A percentile compares a stretch with the other conserved stretches of the same genome.
phyloP scores from a whole-genome alignment of 768 basidiomycete species.

The Auricularia auricula-judae region DNA sequence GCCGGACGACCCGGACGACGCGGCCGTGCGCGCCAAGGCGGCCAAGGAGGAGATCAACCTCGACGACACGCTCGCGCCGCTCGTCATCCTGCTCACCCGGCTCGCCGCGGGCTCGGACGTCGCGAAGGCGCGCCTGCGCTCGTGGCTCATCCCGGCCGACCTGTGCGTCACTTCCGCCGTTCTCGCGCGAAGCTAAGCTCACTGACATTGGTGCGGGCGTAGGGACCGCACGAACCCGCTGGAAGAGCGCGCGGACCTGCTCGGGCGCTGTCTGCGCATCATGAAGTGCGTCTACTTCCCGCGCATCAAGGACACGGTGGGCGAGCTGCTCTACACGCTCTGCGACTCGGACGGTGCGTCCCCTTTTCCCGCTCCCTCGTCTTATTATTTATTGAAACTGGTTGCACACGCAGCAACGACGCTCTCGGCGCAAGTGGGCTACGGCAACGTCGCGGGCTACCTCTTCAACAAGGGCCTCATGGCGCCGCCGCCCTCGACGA shows the following conservation, averaged over 20 bases:
- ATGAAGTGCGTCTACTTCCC: constrained; percentile 64
- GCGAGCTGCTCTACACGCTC: constrained; percentile 79
- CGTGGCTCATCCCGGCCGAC: constrained; percentile 63
- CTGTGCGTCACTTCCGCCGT: constrained; percentile 27
- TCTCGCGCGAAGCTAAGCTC: background rate
- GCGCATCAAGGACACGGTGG: constrained; percentile 62
- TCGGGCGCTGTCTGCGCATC: constrained; percentile 74
- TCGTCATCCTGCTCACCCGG: constrained; percentile 64
- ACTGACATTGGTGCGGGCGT: background rate
- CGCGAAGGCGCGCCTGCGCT: constrained; percentile 43
- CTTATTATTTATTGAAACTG: background rate
- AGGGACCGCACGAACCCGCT: constrained; percentile 68
- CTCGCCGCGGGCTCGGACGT: constrained; percentile 55
- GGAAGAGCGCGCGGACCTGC: constrained; percentile 57
- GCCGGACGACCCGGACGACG: constrained; percentile 61
- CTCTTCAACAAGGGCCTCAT: constrained; percentile 85
- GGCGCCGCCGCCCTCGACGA: constrained; percentile 35
- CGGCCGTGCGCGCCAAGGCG: constrained; percentile 40
- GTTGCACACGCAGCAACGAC: constrained; percentile 37
- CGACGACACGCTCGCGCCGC: constrained; percentile 70
- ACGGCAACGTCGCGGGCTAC: constrained; percentile 93
- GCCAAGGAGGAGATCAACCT: constrained; percentile 47
- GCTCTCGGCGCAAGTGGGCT: constrained; percentile 74
- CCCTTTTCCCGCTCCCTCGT: background rate
- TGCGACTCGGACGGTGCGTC: constrained; percentile 62